Conservation (phyloP, 441 rosid genomes). For the Brassica hybrid region DNA sequence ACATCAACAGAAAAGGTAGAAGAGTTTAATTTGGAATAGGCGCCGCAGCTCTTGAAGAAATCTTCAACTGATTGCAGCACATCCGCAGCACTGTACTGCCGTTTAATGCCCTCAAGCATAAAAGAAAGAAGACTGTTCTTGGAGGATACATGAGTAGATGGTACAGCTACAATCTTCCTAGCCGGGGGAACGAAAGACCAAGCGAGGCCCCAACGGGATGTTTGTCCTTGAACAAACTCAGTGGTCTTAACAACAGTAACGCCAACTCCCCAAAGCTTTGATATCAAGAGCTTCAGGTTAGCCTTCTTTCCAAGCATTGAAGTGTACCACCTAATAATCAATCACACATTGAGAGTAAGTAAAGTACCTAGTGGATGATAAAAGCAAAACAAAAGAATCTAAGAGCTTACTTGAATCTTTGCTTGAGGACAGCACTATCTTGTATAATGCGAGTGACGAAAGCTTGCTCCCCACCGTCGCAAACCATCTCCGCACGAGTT, state of each 20-base stretch:
- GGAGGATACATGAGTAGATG: conserved; percentile 37
- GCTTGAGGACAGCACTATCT: conserved; percentile 74
- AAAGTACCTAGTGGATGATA: conserved; percentile 1
- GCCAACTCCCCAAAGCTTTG: conserved; percentile 79
- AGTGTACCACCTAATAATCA: conserved; percentile 74
- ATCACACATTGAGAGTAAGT: too few species aligned
- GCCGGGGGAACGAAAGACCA: conserved; percentile 83
- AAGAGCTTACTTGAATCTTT: conserved; percentile 48
- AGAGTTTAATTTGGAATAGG: conserved; percentile 69
- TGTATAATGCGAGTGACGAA: conserved; percentile 74
- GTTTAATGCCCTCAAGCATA: conserved; percentile 86
- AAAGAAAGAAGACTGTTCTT: conserved; percentile 61
- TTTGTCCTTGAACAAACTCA: conserved; percentile 92
- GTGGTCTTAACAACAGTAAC: conserved; percentile 85
- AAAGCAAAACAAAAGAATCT: neutral
- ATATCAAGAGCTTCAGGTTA: conserved; percentile 71
- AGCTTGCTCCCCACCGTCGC: conserved; percentile 88
- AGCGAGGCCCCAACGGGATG: conserved; percentile 95
- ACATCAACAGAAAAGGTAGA: conserved; percentile 72
- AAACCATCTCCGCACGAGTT: conserved; percentile 89
- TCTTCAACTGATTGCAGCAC: conserved; percentile 73
- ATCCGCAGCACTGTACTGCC: conserved; percentile 72
- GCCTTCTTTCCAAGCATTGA: conserved; percentile 93
- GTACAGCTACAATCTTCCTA: conserved; percentile 59
- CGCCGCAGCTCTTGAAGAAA: conserved; percentile 60